These are phyloP conservation scores for Rosa persica DNA, from an alignment of 306 rosid species.

Conservation along the genomic window DNA sequence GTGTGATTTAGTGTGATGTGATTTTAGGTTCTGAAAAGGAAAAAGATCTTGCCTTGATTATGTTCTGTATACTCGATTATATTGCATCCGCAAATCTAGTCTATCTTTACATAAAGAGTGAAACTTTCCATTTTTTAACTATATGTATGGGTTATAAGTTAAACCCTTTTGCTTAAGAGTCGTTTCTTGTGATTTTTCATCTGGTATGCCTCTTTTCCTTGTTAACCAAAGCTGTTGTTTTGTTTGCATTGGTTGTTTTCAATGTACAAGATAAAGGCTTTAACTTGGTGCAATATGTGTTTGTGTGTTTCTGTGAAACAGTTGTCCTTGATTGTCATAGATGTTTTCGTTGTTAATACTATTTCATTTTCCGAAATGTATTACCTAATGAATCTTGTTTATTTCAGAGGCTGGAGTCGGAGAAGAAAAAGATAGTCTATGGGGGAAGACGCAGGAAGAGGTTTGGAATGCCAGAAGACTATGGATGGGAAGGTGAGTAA, in stretches of 20 bases:
- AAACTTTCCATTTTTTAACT: constrained; percentile 13
- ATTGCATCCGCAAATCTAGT: neutral
- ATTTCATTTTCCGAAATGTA: neutral
- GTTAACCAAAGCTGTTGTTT: neutral
- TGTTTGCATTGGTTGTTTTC: neutral
- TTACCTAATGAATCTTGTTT: constrained; percentile 24
- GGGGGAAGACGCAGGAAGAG: constrained; percentile 93
- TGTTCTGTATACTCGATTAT: neutral
- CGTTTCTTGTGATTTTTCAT: constrained; percentile 12
- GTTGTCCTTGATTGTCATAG: neutral
- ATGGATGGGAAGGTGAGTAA: constrained; percentile 98
- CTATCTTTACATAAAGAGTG: neutral
- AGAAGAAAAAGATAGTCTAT: constrained; percentile 69
- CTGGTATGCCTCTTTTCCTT: constrained; percentile 5
- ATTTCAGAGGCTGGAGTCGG: constrained; percentile 82
- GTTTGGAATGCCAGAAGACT: constrained; percentile 97
- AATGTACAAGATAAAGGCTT: constrained; percentile 1
- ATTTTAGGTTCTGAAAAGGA: constrained; percentile 1
- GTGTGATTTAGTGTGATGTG: constrained; percentile 1
- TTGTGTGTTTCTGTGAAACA: neutral
- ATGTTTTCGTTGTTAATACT: constrained; percentile 6
- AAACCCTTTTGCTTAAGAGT: constrained; percentile 18
- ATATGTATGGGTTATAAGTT: constrained; percentile 12
- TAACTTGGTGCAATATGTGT: constrained; percentile 1
- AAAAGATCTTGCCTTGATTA: neutral